These are phyloP conservation scores for Trichoderma aggressivum DNA, from an alignment of 2,329 filamentous ascomycete species.

Conservation along the genomic window DNA sequence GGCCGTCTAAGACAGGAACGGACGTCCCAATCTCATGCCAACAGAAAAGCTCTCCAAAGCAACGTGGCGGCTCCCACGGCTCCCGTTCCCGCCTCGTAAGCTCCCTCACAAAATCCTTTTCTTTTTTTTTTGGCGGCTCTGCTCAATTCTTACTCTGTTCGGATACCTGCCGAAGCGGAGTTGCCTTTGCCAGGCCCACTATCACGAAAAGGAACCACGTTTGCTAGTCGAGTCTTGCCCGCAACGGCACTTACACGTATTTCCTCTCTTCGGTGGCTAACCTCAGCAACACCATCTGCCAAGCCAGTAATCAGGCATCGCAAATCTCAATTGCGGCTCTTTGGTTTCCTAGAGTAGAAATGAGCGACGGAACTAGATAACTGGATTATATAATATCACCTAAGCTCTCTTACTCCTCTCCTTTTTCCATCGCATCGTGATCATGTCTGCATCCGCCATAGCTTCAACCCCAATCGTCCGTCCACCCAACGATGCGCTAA, in stretches of 20 bases:
- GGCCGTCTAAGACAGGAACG: not conserved
- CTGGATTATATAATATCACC: not conserved
- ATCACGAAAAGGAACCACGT: conserved; percentile 13
- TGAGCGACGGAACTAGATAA: not conserved
- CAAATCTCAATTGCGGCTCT: not conserved
- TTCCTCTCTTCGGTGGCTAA: not conserved
- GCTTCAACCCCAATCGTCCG: not conserved
- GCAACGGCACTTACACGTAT: not conserved
- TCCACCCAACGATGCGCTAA: not conserved
- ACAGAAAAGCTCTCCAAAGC: not conserved
- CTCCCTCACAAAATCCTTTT: not conserved
- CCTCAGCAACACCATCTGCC: not conserved
- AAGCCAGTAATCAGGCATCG: not conserved
- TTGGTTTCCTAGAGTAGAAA: not conserved
- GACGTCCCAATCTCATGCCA: not conserved
- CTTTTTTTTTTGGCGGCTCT: not conserved
- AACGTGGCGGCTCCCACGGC: not conserved
- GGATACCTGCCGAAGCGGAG: conserved; percentile 12
- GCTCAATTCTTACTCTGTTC: not conserved
- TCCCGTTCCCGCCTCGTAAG: not conserved
- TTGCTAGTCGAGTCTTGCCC: not conserved
- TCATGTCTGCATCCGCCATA: too few species aligned
- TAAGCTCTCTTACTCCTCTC: not conserved
- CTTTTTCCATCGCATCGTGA: not conserved
- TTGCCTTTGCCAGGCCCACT: conserved; percentile 1